Base-by-base conservation (phyloP, 768 basidiomycete species). In the Suillus variegatus region DNA sequence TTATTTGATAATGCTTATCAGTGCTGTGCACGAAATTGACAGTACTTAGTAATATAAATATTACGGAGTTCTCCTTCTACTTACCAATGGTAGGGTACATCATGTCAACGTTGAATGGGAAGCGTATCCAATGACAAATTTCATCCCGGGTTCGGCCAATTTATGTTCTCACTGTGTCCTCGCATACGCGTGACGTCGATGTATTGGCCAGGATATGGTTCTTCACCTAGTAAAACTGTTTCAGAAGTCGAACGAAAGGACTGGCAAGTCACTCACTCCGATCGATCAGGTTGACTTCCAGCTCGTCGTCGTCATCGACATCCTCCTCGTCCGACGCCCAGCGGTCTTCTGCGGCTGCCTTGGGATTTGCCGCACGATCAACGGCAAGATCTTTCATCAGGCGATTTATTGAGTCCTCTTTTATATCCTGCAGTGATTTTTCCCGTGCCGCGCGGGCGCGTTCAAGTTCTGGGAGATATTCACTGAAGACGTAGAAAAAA, bases 391-490 rank as follows among this genome's bases (percentile, higher is more conserved):
- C 95, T 63, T 85, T 82, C 88, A 96, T 88, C 66, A 95, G 76
- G 54, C 90, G 82, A 69, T 82, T 84, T 80, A 96, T 82, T 0
- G 91, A 93, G 63, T 94, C 94, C 32, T 87, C 82, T 73, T 94
- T 94, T 52, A 81, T 80, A 47, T 84, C 86, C 61, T 86, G 82
- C 10, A 93, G 81, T 0, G 86, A 82, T 69, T 87, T 82, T 63
- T 92, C 89, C 36, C 89, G 85, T 4, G 82, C 80, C 9, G 82
- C 83, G 18, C 86, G 85, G 20, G 94, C 87, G 41, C 88, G 86
- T 52, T 89, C 84, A 6, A 99, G 84, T 73, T 98, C 96, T 0
- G 96, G 95, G 41, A 95, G 84, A 75, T 99, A 99, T 63, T 95
- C 94, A 66, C 94, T 97, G 76, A 38, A 65, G 64, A 55, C 49